Percentiles rank a stretch among this genome's conserved stretches.
Conservation (phyloP, 441 rosid genomes). For the Lagerstroemia fauriei region DNA sequence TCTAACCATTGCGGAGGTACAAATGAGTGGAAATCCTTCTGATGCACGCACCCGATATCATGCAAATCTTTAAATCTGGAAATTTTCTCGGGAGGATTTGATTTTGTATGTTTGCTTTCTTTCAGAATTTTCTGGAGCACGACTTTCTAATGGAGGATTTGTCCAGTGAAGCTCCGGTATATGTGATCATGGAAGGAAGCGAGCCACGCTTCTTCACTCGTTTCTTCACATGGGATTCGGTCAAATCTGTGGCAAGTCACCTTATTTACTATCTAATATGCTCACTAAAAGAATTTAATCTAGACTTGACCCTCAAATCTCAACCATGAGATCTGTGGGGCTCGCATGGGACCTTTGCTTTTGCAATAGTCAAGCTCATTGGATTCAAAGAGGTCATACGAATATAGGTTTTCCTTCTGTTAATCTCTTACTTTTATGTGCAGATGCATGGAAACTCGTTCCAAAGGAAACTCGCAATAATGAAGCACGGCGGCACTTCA, state of each 20-base stretch:
- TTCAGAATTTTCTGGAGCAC: slow-evolving; percentile 75
- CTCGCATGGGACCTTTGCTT: neutral
- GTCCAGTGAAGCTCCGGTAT: slow-evolving; percentile 67
- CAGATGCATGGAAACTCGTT: slow-evolving; percentile 96
- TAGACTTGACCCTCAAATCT: neutral
- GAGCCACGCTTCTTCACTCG: slow-evolving; percentile 94
- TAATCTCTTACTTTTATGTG: slow-evolving; percentile 31
- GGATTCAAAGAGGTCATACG: neutral
- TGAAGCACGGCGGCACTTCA: slow-evolving; percentile 75
- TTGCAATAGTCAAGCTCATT: neutral
- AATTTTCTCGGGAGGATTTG: slow-evolving; percentile 10
- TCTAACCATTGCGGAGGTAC: slow-evolving; percentile 80
- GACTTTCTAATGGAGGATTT: slow-evolving; percentile 79
- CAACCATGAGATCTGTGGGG: neutral
- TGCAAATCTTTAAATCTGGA: neutral
- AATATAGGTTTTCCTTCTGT: neutral
- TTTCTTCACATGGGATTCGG: slow-evolving; percentile 88
- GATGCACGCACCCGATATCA: neutral
- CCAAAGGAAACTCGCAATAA: slow-evolving; percentile 76
- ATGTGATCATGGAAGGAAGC: slow-evolving; percentile 76
- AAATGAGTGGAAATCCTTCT: neutral
- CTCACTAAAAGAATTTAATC: too few species aligned
- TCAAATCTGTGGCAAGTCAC: slow-evolving; percentile 62
- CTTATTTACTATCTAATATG: neutral
- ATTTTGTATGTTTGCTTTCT: slow-evolving; percentile 9